These are phyloP conservation scores for Xylaria telfairii DNA, from an alignment of 495 filamentous ascomycete genomes.

Conservation along the genomic window DNA sequence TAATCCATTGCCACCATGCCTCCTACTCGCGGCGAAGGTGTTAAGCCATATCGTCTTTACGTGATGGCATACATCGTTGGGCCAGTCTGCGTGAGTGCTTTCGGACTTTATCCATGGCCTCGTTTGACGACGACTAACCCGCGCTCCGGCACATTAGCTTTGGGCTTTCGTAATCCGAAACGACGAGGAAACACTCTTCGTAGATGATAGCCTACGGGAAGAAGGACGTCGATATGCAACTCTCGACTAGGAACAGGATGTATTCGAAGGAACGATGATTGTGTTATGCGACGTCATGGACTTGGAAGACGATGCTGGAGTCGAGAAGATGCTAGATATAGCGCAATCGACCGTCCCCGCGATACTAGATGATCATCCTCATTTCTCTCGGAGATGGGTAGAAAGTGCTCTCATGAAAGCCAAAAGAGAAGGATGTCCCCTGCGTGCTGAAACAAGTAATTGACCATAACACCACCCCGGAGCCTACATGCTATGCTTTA, in stretches of 20 bases:
- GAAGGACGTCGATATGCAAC: neutral
- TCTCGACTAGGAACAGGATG: neutral
- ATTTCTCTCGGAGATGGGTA: neutral
- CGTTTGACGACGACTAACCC: neutral
- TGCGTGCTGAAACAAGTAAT: neutral
- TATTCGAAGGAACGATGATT: neutral
- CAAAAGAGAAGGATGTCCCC: neutral
- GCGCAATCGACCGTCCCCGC: neutral
- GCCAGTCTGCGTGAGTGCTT: neutral
- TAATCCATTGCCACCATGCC: neutral
- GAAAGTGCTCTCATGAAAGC: neutral
- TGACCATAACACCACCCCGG: neutral
- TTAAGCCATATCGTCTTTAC: neutral
- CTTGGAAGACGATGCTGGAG: neutral
- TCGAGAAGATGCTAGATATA: neutral
- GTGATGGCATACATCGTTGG: neutral
- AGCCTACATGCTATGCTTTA: too few relatives aligned
- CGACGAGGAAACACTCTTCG: neutral
- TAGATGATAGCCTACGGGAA: neutral
- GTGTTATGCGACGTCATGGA: neutral
- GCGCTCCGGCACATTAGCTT: neutral
- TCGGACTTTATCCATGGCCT: neutral
- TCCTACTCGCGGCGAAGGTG: neutral
- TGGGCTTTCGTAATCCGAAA: neutral
- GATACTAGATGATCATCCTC: neutral